A percentile compares a stretch with the other conserved stretches of the same genome.
phyloP scores from a whole-genome alignment of 148 eudicot genomes.

The Vaccinium myrtillus region DNA sequence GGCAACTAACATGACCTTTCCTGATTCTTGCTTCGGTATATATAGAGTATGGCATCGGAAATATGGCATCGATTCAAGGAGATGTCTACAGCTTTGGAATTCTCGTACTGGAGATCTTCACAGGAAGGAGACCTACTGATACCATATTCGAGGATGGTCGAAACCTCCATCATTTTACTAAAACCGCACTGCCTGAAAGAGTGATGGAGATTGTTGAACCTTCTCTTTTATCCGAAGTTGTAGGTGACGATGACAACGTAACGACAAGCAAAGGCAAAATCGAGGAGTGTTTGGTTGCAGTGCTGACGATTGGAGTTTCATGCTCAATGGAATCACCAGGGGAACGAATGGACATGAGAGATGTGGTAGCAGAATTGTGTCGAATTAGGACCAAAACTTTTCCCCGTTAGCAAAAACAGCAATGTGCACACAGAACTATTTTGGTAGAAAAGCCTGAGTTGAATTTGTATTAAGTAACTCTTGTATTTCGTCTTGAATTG shows the following conservation, averaged over 20 bases:
- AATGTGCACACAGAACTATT: too few species aligned
- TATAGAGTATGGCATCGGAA: not conserved
- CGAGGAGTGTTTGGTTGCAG: not conserved
- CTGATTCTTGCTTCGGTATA: not conserved
- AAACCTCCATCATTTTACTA: not conserved
- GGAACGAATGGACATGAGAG: slow-evolving; percentile 20
- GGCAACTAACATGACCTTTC: not conserved
- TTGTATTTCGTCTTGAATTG: too few species aligned
- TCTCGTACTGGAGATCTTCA: slow-evolving; percentile 4
- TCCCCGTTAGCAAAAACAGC: not conserved
- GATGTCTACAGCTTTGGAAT: not conserved
- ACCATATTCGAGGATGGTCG: not conserved
- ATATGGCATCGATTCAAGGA: not conserved
- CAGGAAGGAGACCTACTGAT: not conserved
- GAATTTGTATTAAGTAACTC: too few species aligned
- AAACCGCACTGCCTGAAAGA: not conserved
- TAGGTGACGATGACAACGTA: not conserved
- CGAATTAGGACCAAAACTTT: not conserved
- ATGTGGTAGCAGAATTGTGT: not conserved
- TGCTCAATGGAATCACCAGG: slow-evolving; percentile 23
- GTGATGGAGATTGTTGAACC: slow-evolving; percentile 5
- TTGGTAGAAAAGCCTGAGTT: too few species aligned
- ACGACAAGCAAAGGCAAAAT: not conserved
- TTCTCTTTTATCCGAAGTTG: not conserved
- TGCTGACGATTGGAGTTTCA: slow-evolving; percentile 9